Evolutionary conservation across 352 stramenopile genomes (phyloP).

Genomic region (Globisporangium camurandrum): DNA sequence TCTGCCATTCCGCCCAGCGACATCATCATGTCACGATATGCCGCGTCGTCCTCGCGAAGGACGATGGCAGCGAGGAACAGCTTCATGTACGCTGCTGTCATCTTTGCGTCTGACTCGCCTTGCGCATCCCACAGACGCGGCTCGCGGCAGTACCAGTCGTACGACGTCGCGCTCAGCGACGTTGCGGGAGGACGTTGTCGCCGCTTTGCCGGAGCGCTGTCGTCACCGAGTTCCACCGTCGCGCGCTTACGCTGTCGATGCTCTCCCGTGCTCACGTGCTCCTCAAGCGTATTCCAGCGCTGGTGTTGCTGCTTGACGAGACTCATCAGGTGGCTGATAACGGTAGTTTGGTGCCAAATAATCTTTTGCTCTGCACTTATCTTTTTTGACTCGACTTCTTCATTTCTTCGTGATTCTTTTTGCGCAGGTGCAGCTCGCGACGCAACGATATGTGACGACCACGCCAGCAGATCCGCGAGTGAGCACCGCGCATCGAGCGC

Average conservation of each 20-base stretch:
- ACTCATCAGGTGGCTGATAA: conserved; percentile 3
- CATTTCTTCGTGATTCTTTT: no score
- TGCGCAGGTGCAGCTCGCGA: no score
- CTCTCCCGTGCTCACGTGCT: neutral
- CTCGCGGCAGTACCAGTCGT: conserved; percentile 6
- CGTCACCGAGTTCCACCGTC: no score
- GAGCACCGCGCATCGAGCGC: conserved; percentile 1
- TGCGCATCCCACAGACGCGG: conserved; percentile 2
- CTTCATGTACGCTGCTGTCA: neutral
- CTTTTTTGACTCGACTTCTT: neutral
- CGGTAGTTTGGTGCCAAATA: conserved; percentile 3
- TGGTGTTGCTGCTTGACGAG: conserved; percentile 2
- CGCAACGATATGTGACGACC: neutral
- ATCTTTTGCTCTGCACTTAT: conserved; percentile 5
- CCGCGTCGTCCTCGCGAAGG: conserved; percentile 3
- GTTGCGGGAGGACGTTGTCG: neutral
- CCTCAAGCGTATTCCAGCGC: neutral
- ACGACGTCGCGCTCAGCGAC: conserved; percentile 1
- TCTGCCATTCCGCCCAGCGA: conserved; percentile 1
- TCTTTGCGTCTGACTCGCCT: neutral
- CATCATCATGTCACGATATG: conserved; percentile 1
- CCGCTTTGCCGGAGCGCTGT: no score
- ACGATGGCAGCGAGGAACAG: neutral
- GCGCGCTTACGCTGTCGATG: neutral
- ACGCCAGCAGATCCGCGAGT: neutral